These are phyloP conservation scores for Sanghuangporus weigelae DNA, from an alignment of 1,284 basidiomycete species.

Conservation along the genomic window DNA sequence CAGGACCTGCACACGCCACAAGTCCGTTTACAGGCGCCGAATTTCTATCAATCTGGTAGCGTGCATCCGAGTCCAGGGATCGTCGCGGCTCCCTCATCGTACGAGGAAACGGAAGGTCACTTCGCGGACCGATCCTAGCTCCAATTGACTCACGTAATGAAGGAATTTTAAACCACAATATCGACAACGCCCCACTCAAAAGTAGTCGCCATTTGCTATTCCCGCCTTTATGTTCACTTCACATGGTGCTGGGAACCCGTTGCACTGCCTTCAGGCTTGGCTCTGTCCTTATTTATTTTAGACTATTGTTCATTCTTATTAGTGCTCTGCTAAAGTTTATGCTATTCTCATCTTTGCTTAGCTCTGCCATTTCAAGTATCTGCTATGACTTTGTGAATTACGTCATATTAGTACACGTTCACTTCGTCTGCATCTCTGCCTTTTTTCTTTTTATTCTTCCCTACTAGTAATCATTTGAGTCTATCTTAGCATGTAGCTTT, in stretches of 20 bases:
- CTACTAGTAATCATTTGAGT: not conserved
- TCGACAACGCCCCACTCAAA: not conserved
- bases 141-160: not conserved
- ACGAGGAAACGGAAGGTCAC: not conserved
- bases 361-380: not conserved
- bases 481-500: conserved; percentile 6
- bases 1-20: not conserved
- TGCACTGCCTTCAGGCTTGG: not conserved
- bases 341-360: not conserved
- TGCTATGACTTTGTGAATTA: not conserved
- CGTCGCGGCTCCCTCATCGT: not conserved
- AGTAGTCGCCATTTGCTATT: not conserved
- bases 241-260: not conserved
- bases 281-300: not conserved
- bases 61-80: not conserved
- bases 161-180: not conserved
- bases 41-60: not conserved
- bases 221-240: conserved; percentile 1
- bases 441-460: not conserved
- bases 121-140: not conserved
- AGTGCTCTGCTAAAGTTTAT: not conserved
- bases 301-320: not conserved
- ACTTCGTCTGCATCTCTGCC: not conserved
- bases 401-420: not conserved
- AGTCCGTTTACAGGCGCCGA: not conserved